phyloP scores from a whole-genome alignment of 495 filamentous ascomycete genomes.

The Astrothelium subdiscretum region DNA sequence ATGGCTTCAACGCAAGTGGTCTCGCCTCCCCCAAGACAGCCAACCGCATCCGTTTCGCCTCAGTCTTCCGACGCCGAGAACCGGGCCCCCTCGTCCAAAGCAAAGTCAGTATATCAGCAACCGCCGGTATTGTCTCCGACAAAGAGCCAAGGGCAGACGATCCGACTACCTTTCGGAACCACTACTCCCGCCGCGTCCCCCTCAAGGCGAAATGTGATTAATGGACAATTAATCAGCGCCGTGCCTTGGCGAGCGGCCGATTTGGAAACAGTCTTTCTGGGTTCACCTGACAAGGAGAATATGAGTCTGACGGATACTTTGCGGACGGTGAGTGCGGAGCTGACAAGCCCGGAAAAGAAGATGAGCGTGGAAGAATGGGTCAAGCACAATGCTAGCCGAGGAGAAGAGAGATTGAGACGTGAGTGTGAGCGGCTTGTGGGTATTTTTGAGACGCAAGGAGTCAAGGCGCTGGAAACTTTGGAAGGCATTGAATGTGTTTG shows the following conservation, averaged over 20 bases:
- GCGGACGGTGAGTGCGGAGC: slow-evolving; percentile 27
- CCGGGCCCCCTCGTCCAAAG: slow-evolving; percentile 19
- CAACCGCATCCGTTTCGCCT: slow-evolving; percentile 48
- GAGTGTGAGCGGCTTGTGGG: slow-evolving; percentile 75
- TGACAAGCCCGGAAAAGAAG: slow-evolving; percentile 67
- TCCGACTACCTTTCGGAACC: slow-evolving; percentile 34
- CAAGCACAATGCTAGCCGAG: slow-evolving; percentile 60
- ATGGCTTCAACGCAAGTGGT: slow-evolving; percentile 5
- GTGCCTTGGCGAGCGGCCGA: slow-evolving; percentile 65
- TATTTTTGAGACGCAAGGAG: slow-evolving; percentile 72
- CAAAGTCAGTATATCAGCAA: background rate
- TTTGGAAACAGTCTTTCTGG: slow-evolving; percentile 49
- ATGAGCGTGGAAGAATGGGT: slow-evolving; percentile 96
- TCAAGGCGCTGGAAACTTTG: slow-evolving; percentile 58
- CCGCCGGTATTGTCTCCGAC: background rate
- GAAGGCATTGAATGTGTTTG: slow-evolving; percentile 53
- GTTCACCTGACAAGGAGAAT: slow-evolving; percentile 21
- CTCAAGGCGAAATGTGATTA: slow-evolving; percentile 37
- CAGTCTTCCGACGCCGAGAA: slow-evolving; percentile 78
- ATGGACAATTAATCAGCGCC: slow-evolving; percentile 39
- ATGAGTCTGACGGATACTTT: slow-evolving; percentile 36
- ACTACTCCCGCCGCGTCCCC: slow-evolving; percentile 52
- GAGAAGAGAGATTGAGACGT: slow-evolving; percentile 61
- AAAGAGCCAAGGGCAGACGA: slow-evolving; percentile 1
- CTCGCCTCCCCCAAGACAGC: slow-evolving; percentile 9